Evolutionary conservation across 2,329 filamentous ascomycete genomes (phyloP), one percentile per base, ranked within the genome.

Genomic region (Cercospora nicotianae): DNA sequence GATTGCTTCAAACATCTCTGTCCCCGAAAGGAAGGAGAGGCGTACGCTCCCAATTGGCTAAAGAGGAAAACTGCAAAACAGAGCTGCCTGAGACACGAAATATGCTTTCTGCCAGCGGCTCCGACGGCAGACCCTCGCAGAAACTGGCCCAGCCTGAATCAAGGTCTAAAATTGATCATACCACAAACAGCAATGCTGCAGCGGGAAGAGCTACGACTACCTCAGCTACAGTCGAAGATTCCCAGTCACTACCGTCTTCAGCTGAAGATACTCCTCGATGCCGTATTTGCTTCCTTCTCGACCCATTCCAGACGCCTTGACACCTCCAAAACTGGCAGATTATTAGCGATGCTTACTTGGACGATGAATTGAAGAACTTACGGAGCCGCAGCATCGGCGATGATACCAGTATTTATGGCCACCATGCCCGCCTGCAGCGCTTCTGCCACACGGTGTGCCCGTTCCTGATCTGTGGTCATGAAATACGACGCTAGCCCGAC

Each of bases 401-500:
- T 53, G 23, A 84, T 62, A 0, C 83, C 83, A 1, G 83, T 83
- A 73, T 86, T 86, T 20, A 85, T 79, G 64, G 91, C 92, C 1
- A 96, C 88, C 93, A 96, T 96, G 61, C 66, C 93, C 0, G 94
- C 91, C 78, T 96, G 91, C 39, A 96, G 82, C n/a, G 85, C 85
- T 75, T 89, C 87, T 0, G 87, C 87, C 57, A 89, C 83, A 39
- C 87, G 80, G 79, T 87, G 89, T 63, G 84, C 82, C 28, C 87
- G 80, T 71, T 85, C 83, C 7, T 90, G 75, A 71, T 89, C 86
- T 60, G 80, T 82, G 69, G 85, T 93, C 84, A 92, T 97, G 83
- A 99, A 96, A 82, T 98, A 98, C 0, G 92, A 94, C 0, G 94
- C 95, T 39, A 99, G 85, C 0, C 95, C 95, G 48, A 98, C 94